phyloP scores from a whole-genome alignment of 2,329 filamentous ascomycete genomes.

The Colletotrichum cereale region DNA sequence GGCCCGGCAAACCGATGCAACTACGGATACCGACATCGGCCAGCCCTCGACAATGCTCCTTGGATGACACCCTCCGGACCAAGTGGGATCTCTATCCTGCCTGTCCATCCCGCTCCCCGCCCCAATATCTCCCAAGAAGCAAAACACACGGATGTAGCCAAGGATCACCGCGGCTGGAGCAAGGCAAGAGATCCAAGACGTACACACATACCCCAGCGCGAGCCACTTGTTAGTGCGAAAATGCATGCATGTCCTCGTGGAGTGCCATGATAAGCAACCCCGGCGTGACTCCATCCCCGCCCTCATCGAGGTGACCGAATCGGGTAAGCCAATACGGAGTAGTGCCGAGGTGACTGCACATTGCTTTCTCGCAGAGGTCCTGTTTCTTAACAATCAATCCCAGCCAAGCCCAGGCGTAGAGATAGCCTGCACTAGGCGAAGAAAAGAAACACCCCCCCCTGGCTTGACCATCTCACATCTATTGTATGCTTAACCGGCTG shows the following conservation, averaged over 20 bases:
- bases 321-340: conserved; percentile 22
- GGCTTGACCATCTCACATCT: background rate
- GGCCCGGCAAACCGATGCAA: background rate
- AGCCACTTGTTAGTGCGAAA: conserved; percentile 7
- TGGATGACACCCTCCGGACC: background rate
- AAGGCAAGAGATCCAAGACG: background rate
- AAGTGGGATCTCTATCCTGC: background rate
- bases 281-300: background rate
- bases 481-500: background rate
- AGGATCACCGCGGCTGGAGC: background rate
- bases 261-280: conserved; percentile 26
- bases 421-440: background rate
- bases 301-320: background rate
- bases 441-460: conserved; percentile 5
- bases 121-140: background rate
- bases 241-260: conserved; percentile 20
- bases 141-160: background rate
- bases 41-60: background rate
- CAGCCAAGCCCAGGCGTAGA: background rate
- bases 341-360: conserved; percentile 2
- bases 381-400: conserved; percentile 13
- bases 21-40: conserved; percentile 19
- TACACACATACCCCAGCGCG: background rate
- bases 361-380: conserved; percentile 27
- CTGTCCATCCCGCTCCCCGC: background rate